These are phyloP conservation scores for Calcarisporium arbuscula DNA, from an alignment of 2,329 filamentous ascomycete genomes.

Conservation along the genomic window DNA sequence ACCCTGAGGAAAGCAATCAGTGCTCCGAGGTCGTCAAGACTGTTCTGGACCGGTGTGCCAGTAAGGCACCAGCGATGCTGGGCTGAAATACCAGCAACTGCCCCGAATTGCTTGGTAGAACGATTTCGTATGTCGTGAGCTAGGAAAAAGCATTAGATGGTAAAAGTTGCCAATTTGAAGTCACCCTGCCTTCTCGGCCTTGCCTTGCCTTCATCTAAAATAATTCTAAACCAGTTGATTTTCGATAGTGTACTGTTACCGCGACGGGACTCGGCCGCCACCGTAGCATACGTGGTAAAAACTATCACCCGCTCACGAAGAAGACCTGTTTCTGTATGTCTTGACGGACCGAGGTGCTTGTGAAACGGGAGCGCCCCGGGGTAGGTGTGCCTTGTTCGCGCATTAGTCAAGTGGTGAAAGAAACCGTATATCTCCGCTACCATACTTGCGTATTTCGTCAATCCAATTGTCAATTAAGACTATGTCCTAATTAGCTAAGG, in stretches of 20 bases:
- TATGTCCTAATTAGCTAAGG: not conserved
- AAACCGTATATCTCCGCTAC: not conserved
- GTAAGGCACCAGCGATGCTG: conserved; percentile 46
- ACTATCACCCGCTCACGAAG: conserved; percentile 1
- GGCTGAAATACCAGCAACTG: too few relatives aligned
- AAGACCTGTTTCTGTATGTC: not conserved
- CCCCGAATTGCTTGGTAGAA: too few relatives aligned
- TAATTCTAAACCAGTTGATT: conserved; percentile 34
- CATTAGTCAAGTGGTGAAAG: conserved; percentile 1
- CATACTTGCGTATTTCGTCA: not conserved
- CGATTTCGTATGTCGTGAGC: conserved; percentile 45
- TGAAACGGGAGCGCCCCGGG: not conserved
- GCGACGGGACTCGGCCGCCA: conserved; percentile 1
- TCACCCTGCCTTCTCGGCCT: too few relatives aligned
- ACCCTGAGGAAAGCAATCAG: conserved; percentile 42
- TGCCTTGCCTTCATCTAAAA: conserved; percentile 41
- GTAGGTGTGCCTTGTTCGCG: not conserved
- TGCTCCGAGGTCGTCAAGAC: conserved; percentile 43
- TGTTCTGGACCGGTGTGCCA: conserved; percentile 49
- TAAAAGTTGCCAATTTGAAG: too few relatives aligned
- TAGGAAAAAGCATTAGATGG: too few relatives aligned
- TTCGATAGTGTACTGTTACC: conserved; percentile 21
- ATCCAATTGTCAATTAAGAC: conserved; percentile 2
- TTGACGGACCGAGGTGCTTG: conserved; percentile 1
- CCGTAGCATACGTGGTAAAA: conserved; percentile 1